Conservation (phyloP, 345 rosid genomes). For the Raphanus sativus region DNA sequence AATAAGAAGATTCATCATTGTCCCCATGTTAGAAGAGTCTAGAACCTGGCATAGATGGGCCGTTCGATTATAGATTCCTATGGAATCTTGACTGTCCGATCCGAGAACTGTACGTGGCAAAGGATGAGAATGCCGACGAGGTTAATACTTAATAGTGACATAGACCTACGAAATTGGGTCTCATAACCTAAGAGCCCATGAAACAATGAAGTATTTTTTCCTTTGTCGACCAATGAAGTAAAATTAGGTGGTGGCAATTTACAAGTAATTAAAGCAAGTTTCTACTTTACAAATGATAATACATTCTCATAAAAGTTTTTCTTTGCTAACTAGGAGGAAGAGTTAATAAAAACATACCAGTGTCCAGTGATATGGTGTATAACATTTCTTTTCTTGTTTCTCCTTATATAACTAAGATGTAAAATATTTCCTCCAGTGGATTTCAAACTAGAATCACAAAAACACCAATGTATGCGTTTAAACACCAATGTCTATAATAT, state of each 20-base stretch:
- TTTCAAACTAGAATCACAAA: too few species aligned
- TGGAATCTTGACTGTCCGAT: slow-evolving; percentile 40
- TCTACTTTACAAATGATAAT: neutral
- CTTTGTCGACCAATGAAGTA: too few species aligned
- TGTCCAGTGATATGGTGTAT: too few species aligned
- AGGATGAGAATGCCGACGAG: slow-evolving; percentile 3
- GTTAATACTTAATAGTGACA: slow-evolving; percentile 32
- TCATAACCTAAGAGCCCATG: slow-evolving; percentile 15
- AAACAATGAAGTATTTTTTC: neutral
- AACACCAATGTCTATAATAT: neutral
- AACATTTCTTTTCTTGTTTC: too few species aligned
- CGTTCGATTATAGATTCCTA: slow-evolving; percentile 27
- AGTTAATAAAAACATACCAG: too few species aligned
- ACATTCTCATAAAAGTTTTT: neutral
- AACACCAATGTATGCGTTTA: too few species aligned
- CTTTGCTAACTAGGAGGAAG: neutral
- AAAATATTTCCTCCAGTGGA: too few species aligned
- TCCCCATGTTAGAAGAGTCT: slow-evolving; percentile 50
- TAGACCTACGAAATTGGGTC: slow-evolving; percentile 36
- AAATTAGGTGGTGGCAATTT: neutral
- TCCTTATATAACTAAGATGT: too few species aligned
- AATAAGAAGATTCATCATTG: neutral
- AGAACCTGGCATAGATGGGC: slow-evolving; percentile 46
- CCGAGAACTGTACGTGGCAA: neutral
- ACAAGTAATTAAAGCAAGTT: slow-evolving; percentile 1